phyloP scores from a whole-genome alignment of 805 yeast genomes.

The Nakazawaea populi region DNA sequence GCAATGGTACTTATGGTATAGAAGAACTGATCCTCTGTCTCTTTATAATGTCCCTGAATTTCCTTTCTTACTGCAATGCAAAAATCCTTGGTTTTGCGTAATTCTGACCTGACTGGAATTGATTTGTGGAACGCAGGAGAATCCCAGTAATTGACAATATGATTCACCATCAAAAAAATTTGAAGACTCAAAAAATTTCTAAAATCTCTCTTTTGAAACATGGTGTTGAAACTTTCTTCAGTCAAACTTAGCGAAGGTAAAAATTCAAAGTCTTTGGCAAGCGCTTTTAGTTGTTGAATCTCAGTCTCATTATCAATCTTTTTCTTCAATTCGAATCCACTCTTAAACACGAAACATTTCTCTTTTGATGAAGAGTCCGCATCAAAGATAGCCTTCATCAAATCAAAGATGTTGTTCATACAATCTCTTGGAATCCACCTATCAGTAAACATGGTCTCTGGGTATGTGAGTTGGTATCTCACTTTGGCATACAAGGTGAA shows the following conservation, averaged over 20 bases:
- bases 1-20: not conserved
- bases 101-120: not conserved
- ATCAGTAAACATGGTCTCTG: constrained; percentile 3
- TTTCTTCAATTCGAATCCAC: not conserved
- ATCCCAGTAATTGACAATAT: not conserved
- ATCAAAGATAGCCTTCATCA: constrained; percentile 1
- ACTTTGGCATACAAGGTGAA: not conserved
- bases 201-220: not conserved
- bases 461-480: constrained; percentile 5
- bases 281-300: not conserved
- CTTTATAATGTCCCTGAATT: constrained; percentile 4
- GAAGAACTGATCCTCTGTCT: constrained; percentile 2
- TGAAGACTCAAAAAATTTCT: not conserved
- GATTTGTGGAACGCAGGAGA: not conserved
- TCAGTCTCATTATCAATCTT: not conserved
- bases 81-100: constrained; percentile 4
- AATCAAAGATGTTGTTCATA: not conserved
- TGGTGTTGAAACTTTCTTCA: not conserved
- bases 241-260: not conserved
- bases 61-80: not conserved
- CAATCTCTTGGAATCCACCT: constrained; percentile 3
- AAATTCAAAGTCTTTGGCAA: not conserved
- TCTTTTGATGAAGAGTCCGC: not conserved
- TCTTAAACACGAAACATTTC: not conserved
- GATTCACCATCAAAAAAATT: constrained; percentile 1